Conservation (phyloP, 768 basidiomycete species). For the Agrocybe chaxingu region DNA sequence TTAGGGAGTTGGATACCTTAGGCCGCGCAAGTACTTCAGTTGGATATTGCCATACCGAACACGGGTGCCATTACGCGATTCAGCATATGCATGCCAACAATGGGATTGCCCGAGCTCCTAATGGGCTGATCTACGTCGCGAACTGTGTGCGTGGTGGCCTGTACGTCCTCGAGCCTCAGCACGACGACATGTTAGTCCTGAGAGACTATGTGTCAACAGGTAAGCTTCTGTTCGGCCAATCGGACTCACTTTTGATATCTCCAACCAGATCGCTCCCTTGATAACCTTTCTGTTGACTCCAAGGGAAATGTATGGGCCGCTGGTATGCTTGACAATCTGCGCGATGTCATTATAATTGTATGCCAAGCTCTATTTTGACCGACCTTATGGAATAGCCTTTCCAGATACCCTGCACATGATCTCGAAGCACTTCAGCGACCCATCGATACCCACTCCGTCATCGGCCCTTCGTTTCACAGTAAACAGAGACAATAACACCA, state of each 20-base stretch:
- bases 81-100: slow-evolving; percentile 51
- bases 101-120: slow-evolving; percentile 55
- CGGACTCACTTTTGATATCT: neutral
- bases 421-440: slow-evolving; percentile 37
- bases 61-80: slow-evolving; percentile 61
- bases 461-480: slow-evolving; percentile 45
- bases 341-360: neutral
- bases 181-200: slow-evolving; percentile 54
- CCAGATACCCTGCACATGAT: slow-evolving; percentile 33
- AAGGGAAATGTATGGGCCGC: slow-evolving; percentile 64
- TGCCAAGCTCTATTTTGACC: neutral
- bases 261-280: slow-evolving; percentile 43
- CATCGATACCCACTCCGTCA: slow-evolving; percentile 36
- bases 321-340: slow-evolving; percentile 30
- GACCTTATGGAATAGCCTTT: slow-evolving; percentile 34
- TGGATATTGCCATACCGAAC: slow-evolving; percentile 58
- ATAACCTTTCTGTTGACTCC: slow-evolving; percentile 60
- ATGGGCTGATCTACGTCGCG: slow-evolving; percentile 65
- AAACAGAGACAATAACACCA: slow-evolving; percentile 36
- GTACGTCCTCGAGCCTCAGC: slow-evolving; percentile 52
- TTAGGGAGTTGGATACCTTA: slow-evolving; percentile 27
- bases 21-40: slow-evolving; percentile 44
- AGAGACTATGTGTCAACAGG: slow-evolving; percentile 54
- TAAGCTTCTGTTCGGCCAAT: slow-evolving; percentile 17
- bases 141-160: slow-evolving; percentile 43